Evolutionary conservation across 2,329 filamentous ascomycete species (phyloP), one percentile per base, ranked within the genome.

Genomic region (Diaporthe sp.): DNA sequence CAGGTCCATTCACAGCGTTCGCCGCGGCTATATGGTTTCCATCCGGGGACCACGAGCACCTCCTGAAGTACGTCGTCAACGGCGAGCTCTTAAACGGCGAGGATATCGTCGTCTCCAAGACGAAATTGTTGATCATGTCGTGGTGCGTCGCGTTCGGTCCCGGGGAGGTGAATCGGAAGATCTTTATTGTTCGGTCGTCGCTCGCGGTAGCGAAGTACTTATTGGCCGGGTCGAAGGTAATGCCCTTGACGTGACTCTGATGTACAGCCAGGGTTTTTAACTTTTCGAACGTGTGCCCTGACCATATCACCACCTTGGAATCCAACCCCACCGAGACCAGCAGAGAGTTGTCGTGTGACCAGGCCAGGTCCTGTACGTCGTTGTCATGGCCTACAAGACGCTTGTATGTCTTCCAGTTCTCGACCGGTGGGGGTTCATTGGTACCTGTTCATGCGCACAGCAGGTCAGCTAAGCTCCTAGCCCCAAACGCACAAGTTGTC

Each of bases 201-300:
- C 95, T 98, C 3, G 97, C 96, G 0, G 97, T 99, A 22, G 97
- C 97, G 84, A 99, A 99, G 87, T 98, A 99, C 82, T 98, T 99
- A 86, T 98, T 98, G 55, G 97, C 97, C 0, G 97, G 97, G 82
- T 99, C 97, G 81, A 99, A 99, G 0, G 96, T 98, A 80, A 99
- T 97, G 76, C 97, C 97, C 83, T 99, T 99, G 86, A 99, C 97
- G 82, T 98, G 97, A 82, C 95, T 98, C 83, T 97, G 95, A 84
- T 99, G 97, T 74, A 96, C 93, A 2, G 95, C 92, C 7, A 99
- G 87, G 4, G 95, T 96, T 89, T 98, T 98, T 78, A 99, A 89
- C 86, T 97, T 98, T 86, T 99, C 97, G 79, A 99, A 99, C 0
- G 96, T 98, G 84, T 97, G 94, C 0, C 97, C 97, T 1, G 96